A percentile compares a stretch with the other conserved stretches of the same genome.
Conservation (phyloP, 2,329 filamentous ascomycete species). For the Fusarium veterinarium region DNA sequence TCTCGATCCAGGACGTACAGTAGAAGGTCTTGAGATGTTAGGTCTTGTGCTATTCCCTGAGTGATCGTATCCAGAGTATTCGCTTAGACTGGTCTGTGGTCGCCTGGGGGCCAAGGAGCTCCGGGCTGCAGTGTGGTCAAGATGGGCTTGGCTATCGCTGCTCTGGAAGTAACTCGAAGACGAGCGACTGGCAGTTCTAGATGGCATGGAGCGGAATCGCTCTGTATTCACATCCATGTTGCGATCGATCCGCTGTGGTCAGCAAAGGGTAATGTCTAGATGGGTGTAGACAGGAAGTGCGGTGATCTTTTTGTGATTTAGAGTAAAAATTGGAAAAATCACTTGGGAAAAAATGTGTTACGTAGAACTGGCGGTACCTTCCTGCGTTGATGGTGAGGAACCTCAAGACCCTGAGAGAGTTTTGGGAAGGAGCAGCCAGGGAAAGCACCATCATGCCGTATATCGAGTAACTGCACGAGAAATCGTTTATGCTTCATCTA, state of each 20-base stretch:
- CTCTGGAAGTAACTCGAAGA: constrained; percentile 43
- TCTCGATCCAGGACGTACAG: constrained; percentile 22
- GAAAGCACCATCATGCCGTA: too few species aligned
- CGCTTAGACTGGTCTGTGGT: constrained; percentile 14
- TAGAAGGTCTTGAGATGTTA: constrained; percentile 34
- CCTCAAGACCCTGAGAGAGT: rapidly evolving
- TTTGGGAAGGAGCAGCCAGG: neutral
- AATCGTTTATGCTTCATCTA: neutral
- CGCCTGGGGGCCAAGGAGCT: neutral
- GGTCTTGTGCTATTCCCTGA: constrained; percentile 30
- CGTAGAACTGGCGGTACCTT: neutral
- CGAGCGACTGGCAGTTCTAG: constrained; percentile 16
- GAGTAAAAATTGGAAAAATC: rapidly evolving
- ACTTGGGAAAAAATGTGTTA: neutral
- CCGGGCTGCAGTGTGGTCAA: neutral
- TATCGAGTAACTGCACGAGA: rapidly evolving
- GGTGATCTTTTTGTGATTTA: too few species aligned
- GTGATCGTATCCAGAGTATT: constrained; percentile 17
- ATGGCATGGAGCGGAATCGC: constrained; percentile 14
- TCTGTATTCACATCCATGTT: neutral
- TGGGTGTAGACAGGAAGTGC: neutral
- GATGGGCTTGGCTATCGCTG: neutral
- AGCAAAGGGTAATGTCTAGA: neutral
- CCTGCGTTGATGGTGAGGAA: neutral
- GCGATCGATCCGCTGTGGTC: neutral